Base-by-base conservation (phyloP, 1,284 basidiomycete species). In the Gomphus sp. region DNA sequence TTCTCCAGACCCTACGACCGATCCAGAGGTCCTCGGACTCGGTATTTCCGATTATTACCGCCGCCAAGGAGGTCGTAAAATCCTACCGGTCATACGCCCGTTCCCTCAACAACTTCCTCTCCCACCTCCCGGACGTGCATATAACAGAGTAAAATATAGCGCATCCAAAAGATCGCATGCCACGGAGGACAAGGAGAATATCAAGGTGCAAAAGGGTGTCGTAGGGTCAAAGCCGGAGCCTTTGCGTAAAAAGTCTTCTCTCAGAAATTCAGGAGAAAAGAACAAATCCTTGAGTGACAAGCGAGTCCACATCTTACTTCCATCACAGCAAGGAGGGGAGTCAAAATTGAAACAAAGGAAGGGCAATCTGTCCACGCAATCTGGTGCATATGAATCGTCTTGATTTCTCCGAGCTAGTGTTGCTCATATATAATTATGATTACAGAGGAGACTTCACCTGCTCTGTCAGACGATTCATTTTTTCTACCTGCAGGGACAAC, bases 281-380 rank as follows among this genome's bases (percentile, higher is more conserved):
- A 64, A 49, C 65, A 64, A 31, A 52, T 67, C 53, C 53, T 54
- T 67, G 41, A 59, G 61, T 4, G 68, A 70, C 31, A 65, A 66
- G 52, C 76, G 70, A 39, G 78, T 84, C 18, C 80, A 81, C 62
- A 80, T 84, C 56, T 66, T 82, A 78, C 80, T 33, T 62, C 72
- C 4, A 50, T 34, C 48, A 16, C 48, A 33, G n/a, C 66, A 64
- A 33, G 67, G 64, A 43, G 67, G 69, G 37, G 69, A 69, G 9
- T 66, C 71, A 2, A 77, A 75, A 59, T 73, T 73, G 56, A 79
- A 76, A 62, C 1, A n/a, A 0, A 78, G 75, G 64, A 73, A 71
- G 60, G 71, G 70, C 62, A 64, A 68, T 50, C 63, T 68, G 31
- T 61, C 68, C 33, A 61, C 66, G 6, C 34, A n/a, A 18, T 41